These are phyloP conservation scores for Chamaecrista fasciculata DNA, from an alignment of 306 rosid species.

Conservation along the genomic window DNA sequence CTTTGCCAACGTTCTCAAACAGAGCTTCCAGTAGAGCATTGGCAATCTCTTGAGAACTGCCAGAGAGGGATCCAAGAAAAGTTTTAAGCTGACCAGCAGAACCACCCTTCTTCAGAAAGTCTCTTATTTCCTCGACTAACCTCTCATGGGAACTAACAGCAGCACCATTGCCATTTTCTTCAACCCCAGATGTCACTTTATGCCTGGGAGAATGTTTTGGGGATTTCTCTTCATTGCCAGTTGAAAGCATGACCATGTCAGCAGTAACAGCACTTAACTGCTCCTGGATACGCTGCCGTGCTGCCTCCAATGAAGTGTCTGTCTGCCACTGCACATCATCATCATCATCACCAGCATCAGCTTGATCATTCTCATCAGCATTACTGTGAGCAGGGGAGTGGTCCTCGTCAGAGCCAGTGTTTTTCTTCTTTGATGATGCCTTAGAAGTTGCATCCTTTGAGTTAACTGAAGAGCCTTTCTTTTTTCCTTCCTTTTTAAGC, in stretches of 20 bases:
- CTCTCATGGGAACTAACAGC: conserved; percentile 20
- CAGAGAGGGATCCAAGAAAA: conserved; percentile 46
- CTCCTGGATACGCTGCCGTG: conserved; percentile 67
- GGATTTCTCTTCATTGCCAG: conserved; percentile 43
- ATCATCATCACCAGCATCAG: conserved; percentile 35
- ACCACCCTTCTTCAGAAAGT: conserved; percentile 43
- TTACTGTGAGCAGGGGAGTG: conserved; percentile 55
- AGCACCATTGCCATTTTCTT: conserved; percentile 28
- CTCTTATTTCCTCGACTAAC: conserved; percentile 44
- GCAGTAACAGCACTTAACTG: conserved; percentile 73
- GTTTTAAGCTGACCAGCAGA: conserved; percentile 42
- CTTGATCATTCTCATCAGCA: conserved; percentile 47
- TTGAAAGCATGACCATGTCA: conserved; percentile 78
- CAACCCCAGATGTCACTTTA: conserved; percentile 14
- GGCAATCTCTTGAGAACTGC: conserved; percentile 51
- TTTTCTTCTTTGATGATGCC: conserved; percentile 50
- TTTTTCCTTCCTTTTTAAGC: conserved; percentile 61
- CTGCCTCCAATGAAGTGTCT: conserved; percentile 72
- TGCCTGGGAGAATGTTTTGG: conserved; percentile 16
- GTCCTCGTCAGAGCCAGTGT: conserved; percentile 63
- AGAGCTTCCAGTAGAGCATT: conserved; percentile 52
- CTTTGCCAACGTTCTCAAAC: conserved; percentile 55
- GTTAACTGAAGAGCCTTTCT: conserved; percentile 51
- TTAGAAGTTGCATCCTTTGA: conserved; percentile 42
- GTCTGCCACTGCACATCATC: conserved; percentile 75